Conservation (phyloP, 371 early-diverging fungal genomes). For the Zychaea mexicana region DNA sequence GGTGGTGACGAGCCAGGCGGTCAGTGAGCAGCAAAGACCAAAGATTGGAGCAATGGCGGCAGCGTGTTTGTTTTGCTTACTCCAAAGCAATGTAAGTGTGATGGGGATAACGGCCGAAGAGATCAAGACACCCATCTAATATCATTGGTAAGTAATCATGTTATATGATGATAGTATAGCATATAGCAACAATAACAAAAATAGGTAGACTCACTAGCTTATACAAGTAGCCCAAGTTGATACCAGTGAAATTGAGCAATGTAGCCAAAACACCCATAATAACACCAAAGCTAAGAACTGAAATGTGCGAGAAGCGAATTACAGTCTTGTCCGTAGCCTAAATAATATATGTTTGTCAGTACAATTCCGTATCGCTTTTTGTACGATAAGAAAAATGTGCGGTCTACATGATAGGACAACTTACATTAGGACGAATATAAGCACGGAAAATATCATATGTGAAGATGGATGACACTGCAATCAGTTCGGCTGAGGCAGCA, state of each 20-base stretch:
- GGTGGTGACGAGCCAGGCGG: conserved; percentile 65
- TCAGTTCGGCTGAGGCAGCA: conserved; percentile 70
- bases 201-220: conserved; percentile 25
- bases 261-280: conserved; percentile 69
- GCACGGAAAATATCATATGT: conserved; percentile 73
- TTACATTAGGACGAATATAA: conserved; percentile 59
- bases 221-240: conserved; percentile 69
- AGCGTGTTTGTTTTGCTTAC: conserved; percentile 57
- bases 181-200: neutral
- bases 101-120: conserved; percentile 69
- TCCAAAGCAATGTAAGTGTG: conserved; percentile 66
- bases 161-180: neutral
- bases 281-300: conserved; percentile 62
- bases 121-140: conserved; percentile 66
- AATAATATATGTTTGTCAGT: neutral
- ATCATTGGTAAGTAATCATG: neutral
- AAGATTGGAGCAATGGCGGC: conserved; percentile 58
- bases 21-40: conserved; percentile 54
- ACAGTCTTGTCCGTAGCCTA: conserved; percentile 58
- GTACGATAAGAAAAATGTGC: neutral
- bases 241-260: conserved; percentile 60
- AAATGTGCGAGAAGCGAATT: conserved; percentile 58
- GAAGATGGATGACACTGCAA: conserved; percentile 69
- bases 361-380: no score
- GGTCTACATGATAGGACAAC: neutral